Evolutionary conservation across 2,329 filamentous ascomycete species (phyloP).

Genomic region (Pseudopyricularia javanii): DNA sequence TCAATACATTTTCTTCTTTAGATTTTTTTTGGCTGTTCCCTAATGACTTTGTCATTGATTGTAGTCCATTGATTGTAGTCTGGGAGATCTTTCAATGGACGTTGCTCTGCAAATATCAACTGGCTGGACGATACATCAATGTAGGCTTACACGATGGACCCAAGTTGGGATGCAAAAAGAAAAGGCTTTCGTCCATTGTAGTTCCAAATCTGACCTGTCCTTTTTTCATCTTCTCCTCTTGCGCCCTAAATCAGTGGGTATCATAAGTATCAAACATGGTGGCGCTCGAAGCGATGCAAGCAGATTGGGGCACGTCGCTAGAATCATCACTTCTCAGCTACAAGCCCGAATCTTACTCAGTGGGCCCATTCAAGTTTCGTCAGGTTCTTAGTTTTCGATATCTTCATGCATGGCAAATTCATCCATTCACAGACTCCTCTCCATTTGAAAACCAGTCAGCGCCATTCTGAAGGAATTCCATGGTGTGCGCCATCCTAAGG

Average conservation of each 20-base stretch:
- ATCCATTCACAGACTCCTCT: neutral
- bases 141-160: too few relatives aligned
- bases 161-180: too few relatives aligned
- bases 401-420: neutral
- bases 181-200: too few relatives aligned
- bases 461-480: neutral
- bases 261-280: neutral
- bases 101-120: too few relatives aligned
- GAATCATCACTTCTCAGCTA: neutral
- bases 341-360: neutral
- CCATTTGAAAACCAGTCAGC: neutral
- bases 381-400: neutral
- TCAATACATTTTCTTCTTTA: neutral
- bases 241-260: neutral
- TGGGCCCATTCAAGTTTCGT: neutral
- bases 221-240: too few relatives aligned
- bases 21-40: neutral
- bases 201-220: too few relatives aligned
- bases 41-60: too few relatives aligned
- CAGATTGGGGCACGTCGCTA: neutral
- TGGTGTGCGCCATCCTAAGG: slow-evolving; percentile 5
- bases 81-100: too few relatives aligned
- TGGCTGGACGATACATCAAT: too few relatives aligned
- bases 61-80: too few relatives aligned
- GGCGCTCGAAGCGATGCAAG: neutral